phyloP scores from a whole-genome alignment of 306 rosid species.

The Fagus crenata region DNA sequence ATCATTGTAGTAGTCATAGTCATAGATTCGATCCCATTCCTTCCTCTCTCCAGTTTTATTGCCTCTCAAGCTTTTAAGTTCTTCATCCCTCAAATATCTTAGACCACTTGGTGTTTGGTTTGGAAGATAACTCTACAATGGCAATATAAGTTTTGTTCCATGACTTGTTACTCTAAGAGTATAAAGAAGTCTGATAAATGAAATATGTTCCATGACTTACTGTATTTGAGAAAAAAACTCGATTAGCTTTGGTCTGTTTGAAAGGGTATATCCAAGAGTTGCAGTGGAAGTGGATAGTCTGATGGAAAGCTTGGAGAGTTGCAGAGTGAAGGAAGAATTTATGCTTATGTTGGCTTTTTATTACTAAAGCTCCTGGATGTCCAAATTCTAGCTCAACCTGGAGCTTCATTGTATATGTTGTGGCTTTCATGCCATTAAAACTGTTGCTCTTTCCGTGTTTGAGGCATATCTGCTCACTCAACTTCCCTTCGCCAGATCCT shows the following conservation, averaged over 20 bases:
- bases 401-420: slow-evolving; percentile 43
- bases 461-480: slow-evolving; percentile 43
- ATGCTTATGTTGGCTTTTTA: slow-evolving; percentile 44
- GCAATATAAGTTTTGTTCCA: slow-evolving; percentile 1
- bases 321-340: slow-evolving; percentile 54
- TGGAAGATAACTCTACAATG: slow-evolving; percentile 57
- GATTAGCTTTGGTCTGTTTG: slow-evolving; percentile 30
- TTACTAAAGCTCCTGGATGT: slow-evolving; percentile 60
- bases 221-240: slow-evolving; percentile 68
- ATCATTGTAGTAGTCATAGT: slow-evolving; percentile 58
- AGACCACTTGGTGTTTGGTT: slow-evolving; percentile 54
- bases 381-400: slow-evolving; percentile 50
- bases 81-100: slow-evolving; percentile 55
- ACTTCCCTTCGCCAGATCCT: slow-evolving; percentile 59
- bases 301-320: slow-evolving; percentile 36
- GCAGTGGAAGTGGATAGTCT: slow-evolving; percentile 54
- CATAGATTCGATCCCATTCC: slow-evolving; percentile 72
- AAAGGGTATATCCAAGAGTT: slow-evolving; percentile 68
- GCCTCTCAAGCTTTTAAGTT: slow-evolving; percentile 53
- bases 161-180: not conserved
- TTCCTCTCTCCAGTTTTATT: slow-evolving; percentile 52
- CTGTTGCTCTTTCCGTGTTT: slow-evolving; percentile 31
- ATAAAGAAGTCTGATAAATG: not conserved
- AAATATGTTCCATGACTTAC: slow-evolving; percentile 33
- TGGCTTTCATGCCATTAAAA: slow-evolving; percentile 37